phyloP scores from a whole-genome alignment of 345 rosid species.

The Trapa bicornis region DNA sequence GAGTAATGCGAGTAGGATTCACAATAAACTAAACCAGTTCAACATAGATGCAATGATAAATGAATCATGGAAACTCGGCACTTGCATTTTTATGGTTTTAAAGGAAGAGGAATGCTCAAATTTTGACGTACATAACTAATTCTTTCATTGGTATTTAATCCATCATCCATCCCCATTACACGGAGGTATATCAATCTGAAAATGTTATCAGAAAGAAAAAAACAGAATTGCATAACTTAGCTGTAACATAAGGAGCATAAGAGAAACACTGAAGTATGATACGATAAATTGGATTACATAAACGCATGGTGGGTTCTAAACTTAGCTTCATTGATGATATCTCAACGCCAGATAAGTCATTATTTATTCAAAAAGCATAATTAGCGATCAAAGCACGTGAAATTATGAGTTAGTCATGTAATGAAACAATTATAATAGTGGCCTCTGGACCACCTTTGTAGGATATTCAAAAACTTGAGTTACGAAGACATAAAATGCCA shows the following conservation, averaged over 20 bases:
- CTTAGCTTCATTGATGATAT: background rate
- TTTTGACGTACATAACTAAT: constrained; percentile 48
- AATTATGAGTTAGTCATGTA: background rate
- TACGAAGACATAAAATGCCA: background rate
- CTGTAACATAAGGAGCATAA: background rate
- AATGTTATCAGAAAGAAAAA: background rate
- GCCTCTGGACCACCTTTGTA: background rate
- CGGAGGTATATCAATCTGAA: constrained; percentile 69
- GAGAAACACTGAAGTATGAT: background rate
- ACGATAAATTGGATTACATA: background rate
- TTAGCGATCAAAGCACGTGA: background rate
- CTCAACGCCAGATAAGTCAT: background rate
- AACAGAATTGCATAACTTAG: background rate
- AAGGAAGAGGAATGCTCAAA: background rate
- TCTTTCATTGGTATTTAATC: constrained; percentile 79
- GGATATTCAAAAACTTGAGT: background rate
- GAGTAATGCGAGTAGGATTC: background rate
- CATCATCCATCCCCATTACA: constrained; percentile 94
- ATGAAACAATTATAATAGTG: background rate
- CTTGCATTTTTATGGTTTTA: background rate
- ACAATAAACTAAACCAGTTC: background rate
- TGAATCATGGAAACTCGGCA: background rate
- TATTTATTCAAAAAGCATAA: background rate
- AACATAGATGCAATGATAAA: background rate
- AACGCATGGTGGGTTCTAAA: background rate